Evolutionary conservation across 345 rosid genomes (phyloP).

Genomic region (Excoecaria agallocha): DNA sequence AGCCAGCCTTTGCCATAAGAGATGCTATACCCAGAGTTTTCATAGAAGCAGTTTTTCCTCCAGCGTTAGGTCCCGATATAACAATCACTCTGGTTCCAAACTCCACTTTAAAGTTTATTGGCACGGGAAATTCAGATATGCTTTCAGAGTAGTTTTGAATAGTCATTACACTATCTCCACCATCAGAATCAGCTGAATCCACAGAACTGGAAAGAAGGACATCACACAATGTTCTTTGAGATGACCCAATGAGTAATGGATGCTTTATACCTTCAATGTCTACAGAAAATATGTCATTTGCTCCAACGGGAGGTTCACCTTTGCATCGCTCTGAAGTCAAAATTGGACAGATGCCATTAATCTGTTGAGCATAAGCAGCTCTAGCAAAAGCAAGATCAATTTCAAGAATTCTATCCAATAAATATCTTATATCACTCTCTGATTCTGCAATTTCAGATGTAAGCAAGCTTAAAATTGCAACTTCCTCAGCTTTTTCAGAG

Average conservation of each 20-base stretch:
- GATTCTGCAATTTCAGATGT: conserved; percentile 64
- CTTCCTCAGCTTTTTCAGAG: conserved; percentile 72
- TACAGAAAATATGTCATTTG: conserved; percentile 34
- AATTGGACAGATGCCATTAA: conserved; percentile 64
- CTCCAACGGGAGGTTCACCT: conserved; percentile 21
- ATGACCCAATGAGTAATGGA: conserved; percentile 66
- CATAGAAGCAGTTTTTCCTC: conserved; percentile 96
- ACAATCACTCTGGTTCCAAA: conserved; percentile 66
- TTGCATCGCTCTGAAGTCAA: conserved; percentile 35
- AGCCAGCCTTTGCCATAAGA: conserved; percentile 88
- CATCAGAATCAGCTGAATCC: conserved; percentile 19
- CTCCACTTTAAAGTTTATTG: conserved; percentile 73
- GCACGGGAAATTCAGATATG: conserved; percentile 60
- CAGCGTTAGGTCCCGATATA: conserved; percentile 92
- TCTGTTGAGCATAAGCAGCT: conserved; percentile 75
- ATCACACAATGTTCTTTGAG: conserved; percentile 22
- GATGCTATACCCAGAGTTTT: conserved; percentile 85
- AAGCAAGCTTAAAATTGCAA: conserved; percentile 66
- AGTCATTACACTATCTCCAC: conserved; percentile 21
- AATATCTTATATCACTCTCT: conserved; percentile 41
- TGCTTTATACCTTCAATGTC: conserved; percentile 75
- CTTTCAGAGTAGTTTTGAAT: conserved; percentile 23
- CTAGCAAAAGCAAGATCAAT: conserved; percentile 90
- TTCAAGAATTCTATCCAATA: conserved; percentile 58
- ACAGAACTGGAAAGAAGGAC: conserved; percentile 18